These are phyloP conservation scores for Immersiella caudata DNA, from an alignment of 495 filamentous ascomycete genomes.

Conservation along the genomic window DNA sequence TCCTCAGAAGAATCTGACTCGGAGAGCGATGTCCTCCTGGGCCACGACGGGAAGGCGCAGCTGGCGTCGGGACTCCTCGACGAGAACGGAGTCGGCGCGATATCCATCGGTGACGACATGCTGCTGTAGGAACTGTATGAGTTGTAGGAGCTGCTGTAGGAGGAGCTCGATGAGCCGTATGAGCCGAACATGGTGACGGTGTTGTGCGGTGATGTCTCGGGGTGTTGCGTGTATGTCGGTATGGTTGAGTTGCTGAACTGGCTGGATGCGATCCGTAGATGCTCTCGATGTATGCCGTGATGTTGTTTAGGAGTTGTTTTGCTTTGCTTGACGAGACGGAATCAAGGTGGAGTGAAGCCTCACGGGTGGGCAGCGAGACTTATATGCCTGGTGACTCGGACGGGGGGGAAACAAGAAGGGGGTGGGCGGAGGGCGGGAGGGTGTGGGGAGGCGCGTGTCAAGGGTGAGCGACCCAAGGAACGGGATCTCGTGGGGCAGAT, in stretches of 20 bases:
- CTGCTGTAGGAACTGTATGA: slow-evolving; percentile 33
- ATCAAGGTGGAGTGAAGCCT: slow-evolving; percentile 4
- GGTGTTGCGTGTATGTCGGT: slow-evolving; percentile 18
- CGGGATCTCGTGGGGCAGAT: slow-evolving; percentile 40
- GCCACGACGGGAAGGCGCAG: slow-evolving; percentile 58
- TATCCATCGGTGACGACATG: slow-evolving; percentile 56
- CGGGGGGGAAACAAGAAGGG: slow-evolving; percentile 7
- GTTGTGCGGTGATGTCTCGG: slow-evolving; percentile 4
- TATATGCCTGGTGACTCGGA: slow-evolving; percentile 23
- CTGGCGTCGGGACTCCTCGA: slow-evolving; percentile 41
- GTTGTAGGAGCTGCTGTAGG: slow-evolving; percentile 40
- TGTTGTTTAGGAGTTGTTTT: slow-evolving; percentile 1
- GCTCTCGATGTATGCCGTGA: background rate
- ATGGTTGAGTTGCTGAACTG: slow-evolving; percentile 19
- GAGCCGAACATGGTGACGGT: slow-evolving; percentile 48
- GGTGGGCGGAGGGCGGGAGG: slow-evolving; percentile 21
- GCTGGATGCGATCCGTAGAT: slow-evolving; percentile 11
- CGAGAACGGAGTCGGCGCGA: slow-evolving; percentile 48
- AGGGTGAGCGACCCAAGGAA: slow-evolving; percentile 32
- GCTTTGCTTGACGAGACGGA: slow-evolving; percentile 13
- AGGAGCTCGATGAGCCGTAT: slow-evolving; percentile 44
- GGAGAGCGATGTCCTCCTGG: slow-evolving; percentile 47
- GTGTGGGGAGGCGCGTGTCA: slow-evolving; percentile 21
- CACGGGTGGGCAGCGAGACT: slow-evolving; percentile 6
- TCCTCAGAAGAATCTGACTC: slow-evolving; percentile 42